Evolutionary conservation across 202 grass and related monocot species (phyloP).

Genomic region (Zoysia matrella): DNA sequence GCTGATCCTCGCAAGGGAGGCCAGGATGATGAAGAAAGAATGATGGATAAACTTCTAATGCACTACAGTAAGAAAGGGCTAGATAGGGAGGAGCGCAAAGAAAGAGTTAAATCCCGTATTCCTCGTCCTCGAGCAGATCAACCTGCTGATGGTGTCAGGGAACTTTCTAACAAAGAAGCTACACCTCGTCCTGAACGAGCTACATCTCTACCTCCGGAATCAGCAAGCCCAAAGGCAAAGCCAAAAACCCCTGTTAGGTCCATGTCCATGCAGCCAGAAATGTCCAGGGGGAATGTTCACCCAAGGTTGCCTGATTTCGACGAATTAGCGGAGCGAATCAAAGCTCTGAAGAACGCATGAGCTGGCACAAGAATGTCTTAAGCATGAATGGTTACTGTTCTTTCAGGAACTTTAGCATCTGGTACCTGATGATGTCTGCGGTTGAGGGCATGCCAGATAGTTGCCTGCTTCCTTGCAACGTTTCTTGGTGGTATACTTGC

Average conservation of each 20-base stretch:
- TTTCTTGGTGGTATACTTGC: slow-evolving; percentile 40
- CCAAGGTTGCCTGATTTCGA: slow-evolving; percentile 86
- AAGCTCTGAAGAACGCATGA: slow-evolving; percentile 61
- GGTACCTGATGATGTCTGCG: slow-evolving; percentile 13
- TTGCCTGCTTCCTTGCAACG: not conserved
- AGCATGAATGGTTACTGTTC: not conserved
- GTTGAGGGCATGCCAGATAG: slow-evolving; percentile 4
- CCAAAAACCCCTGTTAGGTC: slow-evolving; percentile 42
- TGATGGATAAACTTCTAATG: slow-evolving; percentile 82
- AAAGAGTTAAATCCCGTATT: slow-evolving; percentile 50
- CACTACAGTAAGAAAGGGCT: slow-evolving; percentile 84
- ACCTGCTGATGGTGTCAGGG: slow-evolving; percentile 13
- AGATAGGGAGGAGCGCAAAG: slow-evolving; percentile 45
- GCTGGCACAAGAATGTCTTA: not conserved
- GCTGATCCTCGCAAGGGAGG: slow-evolving; percentile 45
- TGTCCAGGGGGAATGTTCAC: slow-evolving; percentile 63
- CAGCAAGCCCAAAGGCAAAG: slow-evolving; percentile 29
- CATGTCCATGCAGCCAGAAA: slow-evolving; percentile 69
- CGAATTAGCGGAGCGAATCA: slow-evolving; percentile 70
- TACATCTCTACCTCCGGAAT: slow-evolving; percentile 53
- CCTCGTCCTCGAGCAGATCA: slow-evolving; percentile 41
- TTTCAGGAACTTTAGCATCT: slow-evolving; percentile 21
- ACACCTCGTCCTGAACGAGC: slow-evolving; percentile 50
- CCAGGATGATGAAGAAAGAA: slow-evolving; percentile 67
- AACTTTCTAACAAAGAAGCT: slow-evolving; percentile 29